These are phyloP conservation scores for Haberlea rhodopensis DNA, from an alignment of 257 asterid species.

Conservation along the genomic window DNA sequence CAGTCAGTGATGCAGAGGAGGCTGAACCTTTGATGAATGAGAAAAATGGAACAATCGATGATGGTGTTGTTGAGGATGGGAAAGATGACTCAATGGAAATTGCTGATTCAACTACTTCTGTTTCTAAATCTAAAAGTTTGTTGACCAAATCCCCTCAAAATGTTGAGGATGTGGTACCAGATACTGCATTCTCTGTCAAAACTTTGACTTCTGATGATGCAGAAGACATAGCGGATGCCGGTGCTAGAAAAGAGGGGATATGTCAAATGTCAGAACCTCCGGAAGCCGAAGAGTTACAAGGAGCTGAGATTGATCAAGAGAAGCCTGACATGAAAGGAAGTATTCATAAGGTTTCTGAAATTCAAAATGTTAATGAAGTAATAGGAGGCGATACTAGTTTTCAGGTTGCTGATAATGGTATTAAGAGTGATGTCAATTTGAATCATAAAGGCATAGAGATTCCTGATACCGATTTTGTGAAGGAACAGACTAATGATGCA, in stretches of 20 bases:
- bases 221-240: conserved; percentile 25
- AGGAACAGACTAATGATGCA: conserved; percentile 30
- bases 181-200: conserved; percentile 36
- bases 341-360: conserved; percentile 22
- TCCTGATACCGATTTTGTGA: conserved; percentile 29
- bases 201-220: conserved; percentile 31
- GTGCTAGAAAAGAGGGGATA: conserved; percentile 27
- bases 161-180: conserved; percentile 34
- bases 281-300: conserved; percentile 35
- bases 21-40: conserved; percentile 41
- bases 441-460: conserved; percentile 22
- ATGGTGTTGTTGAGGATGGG: conserved; percentile 31
- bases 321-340: conserved; percentile 24
- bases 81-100: conserved; percentile 31
- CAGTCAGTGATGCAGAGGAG: conserved; percentile 34
- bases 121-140: conserved; percentile 33
- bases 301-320: conserved; percentile 30
- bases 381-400: conserved; percentile 28
- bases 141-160: conserved; percentile 27
- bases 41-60: conserved; percentile 32
- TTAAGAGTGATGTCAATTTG: conserved; percentile 22
- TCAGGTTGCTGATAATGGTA: conserved; percentile 41
- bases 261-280: conserved; percentile 31
- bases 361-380: conserved; percentile 25
- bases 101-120: conserved; percentile 27